Conservation (phyloP, 2,329 filamentous ascomycete genomes). For the Fusarium incarnatum region DNA sequence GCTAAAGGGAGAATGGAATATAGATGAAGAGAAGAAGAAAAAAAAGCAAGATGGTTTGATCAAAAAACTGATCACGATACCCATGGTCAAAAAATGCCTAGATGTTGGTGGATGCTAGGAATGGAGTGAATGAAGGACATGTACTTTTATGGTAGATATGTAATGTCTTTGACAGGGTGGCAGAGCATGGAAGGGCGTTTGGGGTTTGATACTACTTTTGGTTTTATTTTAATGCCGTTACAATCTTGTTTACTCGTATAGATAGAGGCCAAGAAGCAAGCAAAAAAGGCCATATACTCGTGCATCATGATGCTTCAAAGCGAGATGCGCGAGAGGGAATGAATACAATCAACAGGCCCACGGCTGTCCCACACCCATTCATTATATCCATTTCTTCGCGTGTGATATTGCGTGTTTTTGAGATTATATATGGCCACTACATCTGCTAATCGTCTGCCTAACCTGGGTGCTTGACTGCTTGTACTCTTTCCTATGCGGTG, state of each 20-base stretch:
- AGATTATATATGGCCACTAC: not conserved
- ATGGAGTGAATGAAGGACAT: conserved; percentile 43
- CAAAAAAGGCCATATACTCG: conserved; percentile 28
- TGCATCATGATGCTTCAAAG: conserved; percentile 41
- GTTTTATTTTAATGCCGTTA: conserved; percentile 16
- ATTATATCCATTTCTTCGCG: not conserved
- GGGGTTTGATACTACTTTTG: conserved; percentile 32
- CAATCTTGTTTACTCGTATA: conserved; percentile 42
- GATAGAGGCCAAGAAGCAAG: conserved; percentile 41
- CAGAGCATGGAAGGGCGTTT: conserved; percentile 48
- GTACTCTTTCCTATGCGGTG: not conserved
- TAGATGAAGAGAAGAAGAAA: not conserved
- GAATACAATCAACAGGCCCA: conserved; percentile 40
- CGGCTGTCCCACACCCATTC: conserved; percentile 33
- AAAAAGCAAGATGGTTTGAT: conserved; percentile 28
- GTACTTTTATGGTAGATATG: conserved; percentile 46
- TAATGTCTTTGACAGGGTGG: conserved; percentile 46
- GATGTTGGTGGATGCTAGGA: conserved; percentile 15
- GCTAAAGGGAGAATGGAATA: conserved; percentile 40
- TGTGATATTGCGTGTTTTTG: conserved; percentile 1
- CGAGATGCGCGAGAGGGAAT: conserved; percentile 29
- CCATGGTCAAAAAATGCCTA: conserved; percentile 29
- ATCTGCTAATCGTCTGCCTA: not conserved
- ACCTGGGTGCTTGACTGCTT: not conserved
- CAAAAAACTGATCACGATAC: conserved; percentile 39